phyloP scores from a whole-genome alignment of 2,329 filamentous ascomycete genomes.

The Penicillium brasilianum region DNA sequence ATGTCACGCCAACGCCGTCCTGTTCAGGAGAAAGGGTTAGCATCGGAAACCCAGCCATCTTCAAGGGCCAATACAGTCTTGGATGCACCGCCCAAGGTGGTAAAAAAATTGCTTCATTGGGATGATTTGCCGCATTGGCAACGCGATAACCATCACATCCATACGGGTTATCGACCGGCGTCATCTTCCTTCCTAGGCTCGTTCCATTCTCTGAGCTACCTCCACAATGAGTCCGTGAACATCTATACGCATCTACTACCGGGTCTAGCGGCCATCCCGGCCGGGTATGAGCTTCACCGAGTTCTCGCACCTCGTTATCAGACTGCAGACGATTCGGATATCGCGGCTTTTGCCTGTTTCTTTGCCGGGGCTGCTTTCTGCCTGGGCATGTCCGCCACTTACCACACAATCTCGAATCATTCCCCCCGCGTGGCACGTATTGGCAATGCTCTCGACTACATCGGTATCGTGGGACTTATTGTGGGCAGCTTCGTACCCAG shows the following conservation, averaged over 20 bases:
- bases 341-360: conserved; percentile 78
- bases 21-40: conserved; percentile 25
- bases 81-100: conserved; percentile 32
- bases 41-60: conserved; percentile 29
- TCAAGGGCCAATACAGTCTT: conserved; percentile 33
- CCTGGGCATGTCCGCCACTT: conserved; percentile 81
- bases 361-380: conserved; percentile 75
- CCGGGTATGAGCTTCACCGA: conserved; percentile 60
- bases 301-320: conserved; percentile 69
- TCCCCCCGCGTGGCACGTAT: conserved; percentile 76
- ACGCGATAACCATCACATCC: conserved; percentile 72
- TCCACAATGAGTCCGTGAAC: conserved; percentile 74
- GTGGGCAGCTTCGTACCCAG: conserved; percentile 89
- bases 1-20: conserved; percentile 43
- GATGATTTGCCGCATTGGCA: conserved; percentile 59
- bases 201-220: conserved; percentile 62
- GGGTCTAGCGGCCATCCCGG: conserved; percentile 61
- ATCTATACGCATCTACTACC: conserved; percentile 76
- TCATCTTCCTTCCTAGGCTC: conserved; percentile 66
- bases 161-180: conserved; percentile 66
- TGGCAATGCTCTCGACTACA: conserved; percentile 93
- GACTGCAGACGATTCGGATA: conserved; percentile 65
- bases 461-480: conserved; percentile 90
- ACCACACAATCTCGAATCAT: conserved; percentile 85
- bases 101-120: conserved; percentile 53